A percentile compares a stretch with the other conserved stretches of the same genome.
These are phyloP conservation scores for Pyrus betulifolia DNA, from an alignment of 306 rosid species.

Conservation along the genomic window DNA sequence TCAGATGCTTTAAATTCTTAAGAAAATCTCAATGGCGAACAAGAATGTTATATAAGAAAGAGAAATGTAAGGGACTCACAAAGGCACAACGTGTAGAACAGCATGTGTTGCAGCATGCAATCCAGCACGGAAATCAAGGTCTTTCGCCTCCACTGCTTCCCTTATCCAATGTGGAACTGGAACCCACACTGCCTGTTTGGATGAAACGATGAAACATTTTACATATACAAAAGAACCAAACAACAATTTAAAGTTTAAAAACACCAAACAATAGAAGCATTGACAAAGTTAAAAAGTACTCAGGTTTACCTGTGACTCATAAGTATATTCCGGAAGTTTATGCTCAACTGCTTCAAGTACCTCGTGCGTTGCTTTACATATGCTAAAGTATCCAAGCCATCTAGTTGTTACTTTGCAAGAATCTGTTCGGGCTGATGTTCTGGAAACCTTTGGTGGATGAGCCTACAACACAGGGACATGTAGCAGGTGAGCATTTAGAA, in stretches of 20 bases:
- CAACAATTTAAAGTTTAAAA: neutral
- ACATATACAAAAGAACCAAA: neutral
- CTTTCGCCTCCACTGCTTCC: slow-evolving; percentile 41
- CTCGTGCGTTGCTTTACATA: slow-evolving; percentile 56
- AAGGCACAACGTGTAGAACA: slow-evolving; percentile 75
- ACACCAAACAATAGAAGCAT: neutral
- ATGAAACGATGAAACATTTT: slow-evolving; percentile 13
- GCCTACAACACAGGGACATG: slow-evolving; percentile 43
- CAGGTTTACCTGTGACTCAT: slow-evolving; percentile 59
- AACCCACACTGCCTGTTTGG: slow-evolving; percentile 82
- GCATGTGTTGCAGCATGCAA: slow-evolving; percentile 98
- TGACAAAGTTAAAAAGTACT: neutral
- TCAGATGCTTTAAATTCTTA: slow-evolving; percentile 2
- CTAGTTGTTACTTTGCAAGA: slow-evolving; percentile 71
- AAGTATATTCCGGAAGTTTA: slow-evolving; percentile 70
- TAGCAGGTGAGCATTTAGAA: slow-evolving; percentile 1
- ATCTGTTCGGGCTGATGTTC: slow-evolving; percentile 59
- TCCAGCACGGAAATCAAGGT: slow-evolving; percentile 82
- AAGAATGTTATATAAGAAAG: neutral
- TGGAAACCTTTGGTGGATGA: slow-evolving; percentile 45
- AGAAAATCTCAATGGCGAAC: neutral
- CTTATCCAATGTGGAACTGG: slow-evolving; percentile 67
- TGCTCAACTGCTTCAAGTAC: slow-evolving; percentile 64
- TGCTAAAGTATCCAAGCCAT: slow-evolving; percentile 80
- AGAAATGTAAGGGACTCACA: slow-evolving; percentile 49